Percentiles rank a stretch among this genome's conserved stretches.
Conservation (phyloP, 257 asterid genomes). For the Petrea volubilis region DNA sequence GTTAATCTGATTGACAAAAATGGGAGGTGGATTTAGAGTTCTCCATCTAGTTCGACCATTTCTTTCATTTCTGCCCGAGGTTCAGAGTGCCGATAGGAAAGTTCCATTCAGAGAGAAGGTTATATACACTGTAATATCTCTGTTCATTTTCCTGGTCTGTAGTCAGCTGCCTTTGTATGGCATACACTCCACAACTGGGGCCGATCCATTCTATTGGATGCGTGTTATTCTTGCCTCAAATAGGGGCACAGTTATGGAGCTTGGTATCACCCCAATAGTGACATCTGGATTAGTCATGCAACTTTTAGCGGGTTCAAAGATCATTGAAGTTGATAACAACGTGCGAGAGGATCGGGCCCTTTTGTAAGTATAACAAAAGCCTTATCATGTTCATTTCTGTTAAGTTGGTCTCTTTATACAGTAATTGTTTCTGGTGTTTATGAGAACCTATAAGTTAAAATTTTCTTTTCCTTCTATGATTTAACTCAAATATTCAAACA, state of each 20-base stretch:
- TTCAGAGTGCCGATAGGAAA: constrained; percentile 81
- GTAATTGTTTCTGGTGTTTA: not conserved
- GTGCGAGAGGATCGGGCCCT: constrained; percentile 88
- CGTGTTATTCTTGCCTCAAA: constrained; percentile 90
- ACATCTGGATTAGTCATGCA: constrained; percentile 88
- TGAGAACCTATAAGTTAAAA: not conserved
- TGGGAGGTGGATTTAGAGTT: constrained; percentile 88
- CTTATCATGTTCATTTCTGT: not conserved
- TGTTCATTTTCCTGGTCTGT: constrained; percentile 78
- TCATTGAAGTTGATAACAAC: constrained; percentile 82
- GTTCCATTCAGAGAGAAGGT: constrained; percentile 88
- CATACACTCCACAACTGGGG: constrained; percentile 88
- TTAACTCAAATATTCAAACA: not conserved
- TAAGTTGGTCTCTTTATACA: not conserved
- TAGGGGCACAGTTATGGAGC: constrained; percentile 91
- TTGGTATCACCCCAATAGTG: constrained; percentile 86
- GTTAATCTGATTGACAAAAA: constrained; percentile 29
- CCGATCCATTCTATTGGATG: constrained; percentile 94
- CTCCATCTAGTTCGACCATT: constrained; percentile 86
- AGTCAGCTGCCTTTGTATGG: constrained; percentile 89
- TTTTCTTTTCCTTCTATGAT: constrained; percentile 1
- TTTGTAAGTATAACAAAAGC: constrained; percentile 50
- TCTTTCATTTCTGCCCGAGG: constrained; percentile 82
- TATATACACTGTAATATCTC: constrained; percentile 75
- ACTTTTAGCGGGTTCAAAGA: constrained; percentile 79